Evolutionary conservation across 129 eudicot genomes (phyloP).

Genomic region (Silybum marianum): DNA sequence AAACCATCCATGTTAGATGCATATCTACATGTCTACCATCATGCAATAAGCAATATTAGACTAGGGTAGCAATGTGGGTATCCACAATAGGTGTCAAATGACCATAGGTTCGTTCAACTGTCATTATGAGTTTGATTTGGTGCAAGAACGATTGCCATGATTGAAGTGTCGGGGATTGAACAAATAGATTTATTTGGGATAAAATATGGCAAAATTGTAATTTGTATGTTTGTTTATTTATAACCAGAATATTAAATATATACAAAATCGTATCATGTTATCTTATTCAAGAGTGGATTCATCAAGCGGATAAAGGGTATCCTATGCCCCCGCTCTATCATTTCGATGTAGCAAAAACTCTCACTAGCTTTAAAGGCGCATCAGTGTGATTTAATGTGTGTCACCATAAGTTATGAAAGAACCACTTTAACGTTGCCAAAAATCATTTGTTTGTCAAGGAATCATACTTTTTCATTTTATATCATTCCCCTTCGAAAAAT

Average conservation of each 20-base stretch:
- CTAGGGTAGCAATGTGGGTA: constrained; percentile 27
- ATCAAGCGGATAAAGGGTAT: not conserved
- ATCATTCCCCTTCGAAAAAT: not conserved
- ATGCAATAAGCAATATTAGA: constrained; percentile 9
- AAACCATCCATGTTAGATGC: constrained; percentile 38
- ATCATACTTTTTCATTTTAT: not conserved
- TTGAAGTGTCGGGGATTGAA: not conserved
- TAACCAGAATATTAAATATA: not conserved
- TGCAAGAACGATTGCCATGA: not conserved
- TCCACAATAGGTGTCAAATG: constrained; percentile 26
- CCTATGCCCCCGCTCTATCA: not conserved
- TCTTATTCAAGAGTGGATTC: not conserved
- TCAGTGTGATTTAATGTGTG: not conserved
- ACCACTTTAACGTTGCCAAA: not conserved
- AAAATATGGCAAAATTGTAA: not conserved
- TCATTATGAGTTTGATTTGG: constrained; percentile 20
- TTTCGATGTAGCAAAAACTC: not conserved
- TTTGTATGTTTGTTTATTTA: not conserved
- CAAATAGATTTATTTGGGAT: not conserved
- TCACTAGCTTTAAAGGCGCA: not conserved
- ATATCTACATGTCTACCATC: constrained; percentile 20
- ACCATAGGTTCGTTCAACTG: constrained; percentile 8
- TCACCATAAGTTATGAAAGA: not conserved
- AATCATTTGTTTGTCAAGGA: not conserved
- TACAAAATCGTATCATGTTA: not conserved